Base-by-base conservation (phyloP, 106 monocot genomes). In the Acanthochlamys bracteata region DNA sequence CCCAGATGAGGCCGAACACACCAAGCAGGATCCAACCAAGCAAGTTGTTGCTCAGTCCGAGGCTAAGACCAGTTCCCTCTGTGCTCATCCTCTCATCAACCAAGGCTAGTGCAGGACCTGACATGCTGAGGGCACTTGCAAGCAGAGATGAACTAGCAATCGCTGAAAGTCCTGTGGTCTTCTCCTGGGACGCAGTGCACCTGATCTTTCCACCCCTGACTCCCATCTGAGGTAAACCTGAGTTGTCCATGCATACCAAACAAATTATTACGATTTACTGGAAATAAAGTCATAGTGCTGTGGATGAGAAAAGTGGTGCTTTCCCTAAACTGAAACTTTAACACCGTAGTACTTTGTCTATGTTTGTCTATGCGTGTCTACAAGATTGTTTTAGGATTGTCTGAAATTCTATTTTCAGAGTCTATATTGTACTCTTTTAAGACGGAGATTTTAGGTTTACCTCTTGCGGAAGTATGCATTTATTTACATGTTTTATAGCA, bases 31-130 rank as follows among this genome's bases (percentile, higher is more conserved):
- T 84, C 88, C 88, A 88, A 2, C 63, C 75, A 27, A 88, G 73
- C 26, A 88, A 75, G 72, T 88, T 88, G 83, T 81, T 84, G 83
- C 83, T 88, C 33, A 88, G 53, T 11, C 88, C 83, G 39, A 88
- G 61, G 72, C 78, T 69, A 66, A 88, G 75, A 11, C 88, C 88
- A 1, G 88, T 88, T 39, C 88, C 88, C 61, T 88, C 88, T 8
- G 88, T 88, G 64, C 71, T 74, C 88, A 88, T 75, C 70, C 88
- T 68, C 65, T 88, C 88, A 60, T 88, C 88, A 13, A 88, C 88
- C 61, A 88, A 73, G 11, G 88, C 88, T 56, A 88, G 53, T 23
- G 72, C 88, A 21, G 88, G 88, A 59, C 55, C 67, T 8, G 80
- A 61, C 26, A 25, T 64, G 11, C 69, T 63, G 59, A 78, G 66